Conservation (phyloP, 169 alveolate genomes). For the Cryptosporidium sp. region DNA sequence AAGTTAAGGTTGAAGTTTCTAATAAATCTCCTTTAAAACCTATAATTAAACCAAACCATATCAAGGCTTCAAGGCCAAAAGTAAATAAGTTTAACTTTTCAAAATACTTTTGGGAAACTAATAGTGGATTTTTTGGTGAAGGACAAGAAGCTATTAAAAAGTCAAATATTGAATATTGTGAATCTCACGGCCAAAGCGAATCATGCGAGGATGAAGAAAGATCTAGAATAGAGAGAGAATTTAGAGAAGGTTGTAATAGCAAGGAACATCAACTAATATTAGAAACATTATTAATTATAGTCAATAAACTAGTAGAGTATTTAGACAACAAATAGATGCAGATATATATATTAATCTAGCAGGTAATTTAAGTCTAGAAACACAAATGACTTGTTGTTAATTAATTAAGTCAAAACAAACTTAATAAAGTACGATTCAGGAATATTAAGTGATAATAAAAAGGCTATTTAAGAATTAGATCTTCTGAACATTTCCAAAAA, state of each 20-base stretch:
- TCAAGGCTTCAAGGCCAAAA: not conserved
- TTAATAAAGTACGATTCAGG: not conserved
- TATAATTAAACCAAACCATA: not conserved
- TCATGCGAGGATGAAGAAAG: not conserved
- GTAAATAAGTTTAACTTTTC: not conserved
- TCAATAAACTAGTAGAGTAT: slow-evolving; percentile 18
- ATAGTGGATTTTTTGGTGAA: slow-evolving; percentile 26
- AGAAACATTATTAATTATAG: slow-evolving; percentile 17
- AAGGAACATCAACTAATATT: slow-evolving; percentile 43
- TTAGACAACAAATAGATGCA: not conserved
- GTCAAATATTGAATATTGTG: not conserved
- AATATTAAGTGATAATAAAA: not conserved
- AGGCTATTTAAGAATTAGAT: slow-evolving; percentile 13
- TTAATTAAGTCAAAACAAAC: not conserved
- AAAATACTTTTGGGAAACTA: slow-evolving; percentile 23
- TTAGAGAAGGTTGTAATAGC: not conserved
- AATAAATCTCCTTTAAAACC: too few species aligned
- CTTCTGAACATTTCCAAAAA: slow-evolving; percentile 80
- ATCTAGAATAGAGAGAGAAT: not conserved
- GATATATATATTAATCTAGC: slow-evolving; percentile 1
- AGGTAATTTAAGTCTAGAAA: not conserved
- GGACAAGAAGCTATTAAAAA: not conserved
- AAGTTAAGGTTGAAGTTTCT: not conserved
- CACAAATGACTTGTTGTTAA: not conserved
- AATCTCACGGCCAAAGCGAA: not conserved